Base-by-base conservation (phyloP, 495 filamentous ascomycete species). In the Hyaloscypha variabilis region DNA sequence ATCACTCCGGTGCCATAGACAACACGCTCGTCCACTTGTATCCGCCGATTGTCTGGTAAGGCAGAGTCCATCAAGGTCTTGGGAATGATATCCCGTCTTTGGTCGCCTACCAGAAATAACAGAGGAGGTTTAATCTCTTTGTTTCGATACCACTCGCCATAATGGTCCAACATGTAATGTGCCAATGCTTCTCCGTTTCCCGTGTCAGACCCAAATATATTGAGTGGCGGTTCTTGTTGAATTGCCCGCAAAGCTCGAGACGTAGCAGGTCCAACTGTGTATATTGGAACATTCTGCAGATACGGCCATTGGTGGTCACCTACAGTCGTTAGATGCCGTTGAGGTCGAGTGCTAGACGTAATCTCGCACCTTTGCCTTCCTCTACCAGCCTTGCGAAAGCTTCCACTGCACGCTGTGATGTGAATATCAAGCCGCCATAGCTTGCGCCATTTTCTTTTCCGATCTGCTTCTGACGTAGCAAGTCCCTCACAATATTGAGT, bases 241-340 rank as follows among this genome's bases (percentile, higher is more conserved):
- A 94, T 79, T 2, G 87, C 83, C 50, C 79, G 78, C 42, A 97
- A 77, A 6, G 91, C 87, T 29, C 88, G 83, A 11, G 88, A 90
- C 6, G 95, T 99, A 4, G 95, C 95, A 8, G 95, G 94, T 0
- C 95, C 95, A 64, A 99, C 95, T 39, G 90, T 92, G 75, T 97
- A 99, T 23, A 97, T 78, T 28, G 87, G 84, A 52, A 91, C 72
- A 50, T 81, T 72, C 57, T 80, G 77, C 60, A 85, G 75, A 70
- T 79, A 76, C 75, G 76, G 79, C 78, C 75, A 85, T 25, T 46
- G 62, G 5, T 70, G 67, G 58, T 76, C 72, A 49, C 60, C 63
- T 69, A 54, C 23, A 30, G 30, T 31, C 46, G 64, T 67, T 50
- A 65, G 52, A 31, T 36, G 26, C n/a, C 42, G 36, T 39, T 28